Percentiles rank a stretch among this genome's conserved stretches.
These are phyloP conservation scores for Colletotrichum plurivorum DNA, from an alignment of 2,329 filamentous ascomycete species.

Conservation along the genomic window DNA sequence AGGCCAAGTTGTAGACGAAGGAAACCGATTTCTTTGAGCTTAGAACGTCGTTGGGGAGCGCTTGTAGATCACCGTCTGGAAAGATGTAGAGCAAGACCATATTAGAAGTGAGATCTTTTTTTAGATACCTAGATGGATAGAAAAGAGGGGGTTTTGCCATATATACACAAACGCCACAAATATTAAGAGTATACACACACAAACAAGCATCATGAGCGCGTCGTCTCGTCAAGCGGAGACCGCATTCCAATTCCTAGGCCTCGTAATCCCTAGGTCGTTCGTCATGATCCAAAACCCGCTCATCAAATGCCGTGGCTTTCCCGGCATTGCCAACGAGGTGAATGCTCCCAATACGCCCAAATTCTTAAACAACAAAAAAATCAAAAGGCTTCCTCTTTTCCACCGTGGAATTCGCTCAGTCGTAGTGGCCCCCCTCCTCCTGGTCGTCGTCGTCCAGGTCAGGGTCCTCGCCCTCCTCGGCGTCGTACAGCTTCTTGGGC, in stretches of 20 bases:
- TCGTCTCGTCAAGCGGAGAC: constrained; percentile 1
- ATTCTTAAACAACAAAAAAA: background rate
- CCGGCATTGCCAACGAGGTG: background rate
- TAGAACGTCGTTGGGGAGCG: background rate
- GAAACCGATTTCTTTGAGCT: background rate
- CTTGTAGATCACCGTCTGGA: background rate
- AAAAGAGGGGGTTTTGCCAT: constrained; percentile 21
- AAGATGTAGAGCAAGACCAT: background rate
- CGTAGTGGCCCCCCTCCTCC: constrained; percentile 38
- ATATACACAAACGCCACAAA: constrained; percentile 11
- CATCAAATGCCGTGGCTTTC: background rate
- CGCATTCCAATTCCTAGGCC: background rate
- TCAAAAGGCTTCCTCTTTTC: background rate
- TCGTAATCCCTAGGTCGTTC: background rate
- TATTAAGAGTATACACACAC: background rate
- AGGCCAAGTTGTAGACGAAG: constrained; percentile 65
- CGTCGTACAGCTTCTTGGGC: constrained; percentile 50
- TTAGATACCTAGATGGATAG: constrained; percentile 30
- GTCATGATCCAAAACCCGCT: background rate
- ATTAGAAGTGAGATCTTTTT: constrained; percentile 15
- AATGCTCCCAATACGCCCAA: background rate
- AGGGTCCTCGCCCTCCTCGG: constrained; percentile 51
- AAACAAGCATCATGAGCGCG: background rate
- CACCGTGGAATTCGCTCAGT: background rate
- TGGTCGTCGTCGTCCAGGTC: constrained; percentile 47